Evolutionary conservation across 2,329 filamentous ascomycete genomes (phyloP).

Genomic region (Trichoderma endophyticum): DNA sequence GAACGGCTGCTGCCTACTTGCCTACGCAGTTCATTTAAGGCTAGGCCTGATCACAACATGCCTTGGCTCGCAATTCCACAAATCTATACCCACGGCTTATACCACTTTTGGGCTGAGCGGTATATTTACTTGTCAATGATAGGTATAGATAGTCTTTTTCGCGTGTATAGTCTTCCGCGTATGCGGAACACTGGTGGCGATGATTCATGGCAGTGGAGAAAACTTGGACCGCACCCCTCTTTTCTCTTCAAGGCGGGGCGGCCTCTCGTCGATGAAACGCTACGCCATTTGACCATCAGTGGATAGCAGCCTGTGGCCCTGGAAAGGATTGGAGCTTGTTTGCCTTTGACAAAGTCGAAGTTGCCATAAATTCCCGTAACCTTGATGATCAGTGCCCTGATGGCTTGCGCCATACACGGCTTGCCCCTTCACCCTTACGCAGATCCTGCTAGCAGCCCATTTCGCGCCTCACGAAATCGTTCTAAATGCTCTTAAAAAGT

Average conservation of each 20-base stretch:
- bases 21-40: neutral
- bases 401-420: no score
- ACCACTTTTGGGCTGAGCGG: neutral
- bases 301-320: neutral
- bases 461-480: neutral
- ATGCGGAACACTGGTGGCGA: neutral
- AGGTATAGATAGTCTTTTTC: neutral
- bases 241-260: neutral
- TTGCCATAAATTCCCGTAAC: neutral
- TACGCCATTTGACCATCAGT: neutral
- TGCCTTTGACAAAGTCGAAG: neutral
- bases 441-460: neutral
- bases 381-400: neutral
- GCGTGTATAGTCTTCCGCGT: neutral
- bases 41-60: neutral
- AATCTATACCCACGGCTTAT: neutral
- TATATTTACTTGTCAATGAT: neutral
- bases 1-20: neutral
- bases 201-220: neutral
- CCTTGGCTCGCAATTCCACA: neutral
- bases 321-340: neutral
- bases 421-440: no score
- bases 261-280: neutral
- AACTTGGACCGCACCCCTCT: neutral
- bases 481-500: neutral